Evolutionary conservation across 768 basidiomycete genomes (phyloP).

Genomic region (Lactifluus hygrophoroides): DNA sequence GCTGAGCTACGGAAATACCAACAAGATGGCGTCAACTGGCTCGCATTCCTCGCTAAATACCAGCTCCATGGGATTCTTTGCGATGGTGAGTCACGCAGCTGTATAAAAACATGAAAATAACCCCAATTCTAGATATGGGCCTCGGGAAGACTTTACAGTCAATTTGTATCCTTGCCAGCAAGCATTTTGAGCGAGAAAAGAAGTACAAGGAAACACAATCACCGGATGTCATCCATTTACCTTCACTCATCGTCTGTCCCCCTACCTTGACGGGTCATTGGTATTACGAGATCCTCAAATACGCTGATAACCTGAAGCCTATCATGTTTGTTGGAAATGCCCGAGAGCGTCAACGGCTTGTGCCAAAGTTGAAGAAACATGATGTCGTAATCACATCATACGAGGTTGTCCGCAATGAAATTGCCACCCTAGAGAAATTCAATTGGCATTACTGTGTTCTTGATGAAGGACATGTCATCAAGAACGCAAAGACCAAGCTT

Average conservation of each 20-base stretch:
- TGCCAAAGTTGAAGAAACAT: conserved; percentile 54
- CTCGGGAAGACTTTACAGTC: conserved; percentile 97
- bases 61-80: conserved; percentile 97
- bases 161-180: conserved; percentile 92
- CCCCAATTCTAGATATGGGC: conserved; percentile 74
- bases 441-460: conserved; percentile 95
- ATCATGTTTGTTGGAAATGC: conserved; percentile 86
- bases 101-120: conserved; percentile 9
- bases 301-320: conserved; percentile 74
- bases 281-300: conserved; percentile 97
- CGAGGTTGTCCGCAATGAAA: conserved; percentile 94
- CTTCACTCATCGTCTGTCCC: conserved; percentile 92
- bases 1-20: conserved; percentile 96
- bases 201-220: conserved; percentile 56
- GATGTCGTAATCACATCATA: conserved; percentile 98
- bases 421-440: conserved; percentile 58
- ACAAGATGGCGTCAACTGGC: conserved; percentile 97
- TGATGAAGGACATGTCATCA: conserved; percentile 98
- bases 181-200: conserved; percentile 79
- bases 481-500: conserved; percentile 96
- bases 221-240: conserved; percentile 75
- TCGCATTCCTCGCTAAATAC: conserved; percentile 96
- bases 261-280: conserved; percentile 98
- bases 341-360: conserved; percentile 64
- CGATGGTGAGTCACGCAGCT: conserved; percentile 55